A percentile compares a stretch with the other conserved stretches of the same genome.
These are phyloP conservation scores for Somion occarium DNA, from an alignment of 1,284 basidiomycete species.

Conservation along the genomic window DNA sequence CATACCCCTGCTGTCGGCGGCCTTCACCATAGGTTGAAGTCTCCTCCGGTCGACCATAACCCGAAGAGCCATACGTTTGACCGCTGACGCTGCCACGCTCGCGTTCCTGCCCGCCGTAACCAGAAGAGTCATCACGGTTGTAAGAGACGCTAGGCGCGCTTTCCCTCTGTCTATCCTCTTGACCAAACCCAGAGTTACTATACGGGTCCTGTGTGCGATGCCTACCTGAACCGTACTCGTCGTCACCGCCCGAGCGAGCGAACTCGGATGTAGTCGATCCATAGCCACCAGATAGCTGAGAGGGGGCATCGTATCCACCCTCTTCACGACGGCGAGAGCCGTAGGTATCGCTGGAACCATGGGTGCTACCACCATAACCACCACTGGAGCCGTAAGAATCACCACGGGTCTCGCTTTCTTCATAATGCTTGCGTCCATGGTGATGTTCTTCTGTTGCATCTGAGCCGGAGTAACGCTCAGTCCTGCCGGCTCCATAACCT, in stretches of 20 bases:
- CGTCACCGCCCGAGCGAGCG: slow-evolving; percentile 1
- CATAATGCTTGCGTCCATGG: not conserved
- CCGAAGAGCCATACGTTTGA: no score
- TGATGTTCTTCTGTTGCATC: slow-evolving; percentile 3
- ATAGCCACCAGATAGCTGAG: not conserved
- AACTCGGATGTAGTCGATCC: not conserved
- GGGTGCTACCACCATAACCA: slow-evolving; percentile 2
- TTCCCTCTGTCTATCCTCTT: not conserved
- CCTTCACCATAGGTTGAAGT: not conserved
- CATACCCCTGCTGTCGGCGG: not conserved
- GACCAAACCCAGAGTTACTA: not conserved
- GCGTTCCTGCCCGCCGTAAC: slow-evolving; percentile 7
- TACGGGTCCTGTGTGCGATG: not conserved
- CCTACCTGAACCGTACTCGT: slow-evolving; percentile 3
- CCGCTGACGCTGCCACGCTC: not conserved
- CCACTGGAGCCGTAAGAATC: slow-evolving; percentile 4
- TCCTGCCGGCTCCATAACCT: not conserved
- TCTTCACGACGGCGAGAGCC: slow-evolving; percentile 10
- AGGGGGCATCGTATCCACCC: slow-evolving; percentile 3
- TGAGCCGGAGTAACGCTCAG: not conserved
- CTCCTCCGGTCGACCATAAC: not conserved
- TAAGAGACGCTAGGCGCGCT: not conserved
- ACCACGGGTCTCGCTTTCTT: slow-evolving; percentile 2
- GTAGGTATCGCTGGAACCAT: not conserved
- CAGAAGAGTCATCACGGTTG: slow-evolving; percentile 6